Percentiles rank a stretch among this genome's conserved stretches.
Conservation (phyloP, 768 basidiomycete species). For the Flagelloscypha sp. region DNA sequence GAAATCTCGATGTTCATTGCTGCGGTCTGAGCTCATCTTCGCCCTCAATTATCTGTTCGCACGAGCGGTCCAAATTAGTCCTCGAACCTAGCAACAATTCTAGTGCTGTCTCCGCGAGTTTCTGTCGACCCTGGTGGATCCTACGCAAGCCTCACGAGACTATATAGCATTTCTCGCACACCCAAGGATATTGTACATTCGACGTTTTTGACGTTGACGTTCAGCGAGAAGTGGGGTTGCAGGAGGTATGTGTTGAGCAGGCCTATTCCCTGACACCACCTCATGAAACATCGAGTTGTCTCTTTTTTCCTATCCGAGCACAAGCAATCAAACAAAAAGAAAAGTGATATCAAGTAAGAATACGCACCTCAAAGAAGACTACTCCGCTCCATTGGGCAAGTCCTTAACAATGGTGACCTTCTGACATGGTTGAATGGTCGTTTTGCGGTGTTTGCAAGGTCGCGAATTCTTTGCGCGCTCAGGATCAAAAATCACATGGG, state of each 20-base stretch:
- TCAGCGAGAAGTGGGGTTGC: background rate
- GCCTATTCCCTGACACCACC: conserved; percentile 3
- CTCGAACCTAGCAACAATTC: conserved; percentile 12
- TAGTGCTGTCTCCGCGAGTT: no score
- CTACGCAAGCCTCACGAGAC: conserved; percentile 12
- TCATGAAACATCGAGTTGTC: conserved; percentile 11
- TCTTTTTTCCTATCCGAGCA: conserved; percentile 8
- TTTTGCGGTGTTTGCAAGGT: no score
- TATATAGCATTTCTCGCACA: conserved; percentile 13
- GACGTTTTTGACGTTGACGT: conserved; percentile 1
- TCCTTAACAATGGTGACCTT: conserved; percentile 11
- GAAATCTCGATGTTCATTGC: conserved; percentile 9
- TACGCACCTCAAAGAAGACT: conserved; percentile 11
- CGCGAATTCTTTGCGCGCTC: no score
- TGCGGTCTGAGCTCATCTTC: conserved; percentile 10
- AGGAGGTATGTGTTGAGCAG: background rate
- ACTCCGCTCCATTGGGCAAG: conserved; percentile 10
- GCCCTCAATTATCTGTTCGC: conserved; percentile 10
- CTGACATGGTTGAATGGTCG: conserved; percentile 9
- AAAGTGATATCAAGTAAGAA: background rate
- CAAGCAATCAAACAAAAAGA: background rate
- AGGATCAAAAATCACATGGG: no score
- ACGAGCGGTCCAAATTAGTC: conserved; percentile 11
- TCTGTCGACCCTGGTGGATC: no score
- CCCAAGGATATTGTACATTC: conserved; percentile 7